Percentiles rank a stretch among this genome's conserved stretches.
Conservation (phyloP, 2,329 filamentous ascomycete genomes). For the Lachnellula subtilissima region DNA sequence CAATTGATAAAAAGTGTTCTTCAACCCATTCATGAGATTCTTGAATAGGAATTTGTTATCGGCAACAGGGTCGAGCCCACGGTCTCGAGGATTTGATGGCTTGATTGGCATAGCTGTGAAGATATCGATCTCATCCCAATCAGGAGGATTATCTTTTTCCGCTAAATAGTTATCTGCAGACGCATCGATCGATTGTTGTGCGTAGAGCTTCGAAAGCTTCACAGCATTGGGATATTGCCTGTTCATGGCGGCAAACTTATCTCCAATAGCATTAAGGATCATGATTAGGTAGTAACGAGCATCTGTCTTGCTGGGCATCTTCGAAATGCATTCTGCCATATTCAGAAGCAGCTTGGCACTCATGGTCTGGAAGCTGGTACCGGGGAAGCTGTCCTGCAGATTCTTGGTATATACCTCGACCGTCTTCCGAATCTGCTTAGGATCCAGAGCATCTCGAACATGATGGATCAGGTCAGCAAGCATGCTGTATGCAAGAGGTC, state of each 20-base stretch:
- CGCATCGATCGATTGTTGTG: slow-evolving; percentile 58
- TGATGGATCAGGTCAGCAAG: slow-evolving; percentile 97
- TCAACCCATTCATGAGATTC: slow-evolving; percentile 90
- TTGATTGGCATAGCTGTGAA: slow-evolving; percentile 96
- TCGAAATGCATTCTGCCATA: slow-evolving; percentile 97
- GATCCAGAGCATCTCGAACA: slow-evolving; percentile 80
- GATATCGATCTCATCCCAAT: slow-evolving; percentile 98
- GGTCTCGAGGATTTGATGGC: slow-evolving; percentile 83
- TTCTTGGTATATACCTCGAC: slow-evolving; percentile 98
- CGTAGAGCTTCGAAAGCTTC: slow-evolving; percentile 78
- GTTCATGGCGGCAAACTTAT: slow-evolving; percentile 99
- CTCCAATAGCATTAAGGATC: slow-evolving; percentile 95
- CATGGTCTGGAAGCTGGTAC: slow-evolving; percentile 99
- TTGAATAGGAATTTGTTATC: slow-evolving; percentile 99
- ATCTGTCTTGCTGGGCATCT: slow-evolving; percentile 87
- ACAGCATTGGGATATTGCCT: slow-evolving; percentile 91
- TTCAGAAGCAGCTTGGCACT: slow-evolving; percentile 94
- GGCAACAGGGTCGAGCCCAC: slow-evolving; percentile 81
- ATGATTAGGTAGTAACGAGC: slow-evolving; percentile 93
- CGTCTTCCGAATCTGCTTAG: slow-evolving; percentile 89
- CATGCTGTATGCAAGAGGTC: slow-evolving; percentile 96
- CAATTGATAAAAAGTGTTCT: slow-evolving; percentile 94
- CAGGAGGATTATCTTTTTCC: slow-evolving; percentile 72
- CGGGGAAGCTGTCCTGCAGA: slow-evolving; percentile 89
- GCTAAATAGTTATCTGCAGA: slow-evolving; percentile 76